These are phyloP conservation scores for Hordeum pubiflorum DNA, from an alignment of 202 grass and related monocot species.

Conservation along the genomic window DNA sequence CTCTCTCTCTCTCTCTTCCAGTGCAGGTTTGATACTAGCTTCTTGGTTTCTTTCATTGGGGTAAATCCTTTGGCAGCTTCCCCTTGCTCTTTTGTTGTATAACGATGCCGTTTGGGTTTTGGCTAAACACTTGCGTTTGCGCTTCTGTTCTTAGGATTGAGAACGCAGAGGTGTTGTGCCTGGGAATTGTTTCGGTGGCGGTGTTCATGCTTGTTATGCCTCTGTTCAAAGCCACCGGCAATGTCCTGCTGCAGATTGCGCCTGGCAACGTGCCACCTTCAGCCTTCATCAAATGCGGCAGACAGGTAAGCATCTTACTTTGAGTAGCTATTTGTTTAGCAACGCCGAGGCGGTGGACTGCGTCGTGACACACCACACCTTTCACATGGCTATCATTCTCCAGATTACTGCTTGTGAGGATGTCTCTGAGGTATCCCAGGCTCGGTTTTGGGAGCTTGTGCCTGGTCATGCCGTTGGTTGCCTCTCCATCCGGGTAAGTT, in stretches of 20 bases:
- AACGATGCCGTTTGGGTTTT: background rate
- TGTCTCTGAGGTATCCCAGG: constrained; percentile 60
- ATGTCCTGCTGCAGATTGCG: constrained; percentile 79
- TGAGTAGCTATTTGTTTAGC: background rate
- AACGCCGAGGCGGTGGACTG: background rate
- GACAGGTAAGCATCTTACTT: constrained; percentile 51
- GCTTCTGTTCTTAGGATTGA: constrained; percentile 45
- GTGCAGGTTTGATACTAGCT: constrained; percentile 97
- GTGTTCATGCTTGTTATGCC: constrained; percentile 93
- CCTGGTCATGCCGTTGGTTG: constrained; percentile 68
- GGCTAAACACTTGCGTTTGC: background rate
- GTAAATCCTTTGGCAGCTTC: constrained; percentile 34
- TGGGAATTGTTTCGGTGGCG: constrained; percentile 83
- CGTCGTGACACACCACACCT: background rate
- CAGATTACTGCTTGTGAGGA: constrained; percentile 67
- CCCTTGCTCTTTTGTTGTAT: background rate
- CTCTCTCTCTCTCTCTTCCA: constrained; percentile 29
- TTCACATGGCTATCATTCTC: background rate
- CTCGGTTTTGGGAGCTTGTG: constrained; percentile 87
- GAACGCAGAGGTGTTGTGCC: constrained; percentile 86
- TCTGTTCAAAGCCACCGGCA: constrained; percentile 75
- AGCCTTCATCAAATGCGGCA: constrained; percentile 67
- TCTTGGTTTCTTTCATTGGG: constrained; percentile 93
- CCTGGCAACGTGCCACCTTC: constrained; percentile 77
- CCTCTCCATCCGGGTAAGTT: too few species aligned